Evolutionary conservation across 768 basidiomycete species (phyloP).

Genomic region (Mycena kentingensis): DNA sequence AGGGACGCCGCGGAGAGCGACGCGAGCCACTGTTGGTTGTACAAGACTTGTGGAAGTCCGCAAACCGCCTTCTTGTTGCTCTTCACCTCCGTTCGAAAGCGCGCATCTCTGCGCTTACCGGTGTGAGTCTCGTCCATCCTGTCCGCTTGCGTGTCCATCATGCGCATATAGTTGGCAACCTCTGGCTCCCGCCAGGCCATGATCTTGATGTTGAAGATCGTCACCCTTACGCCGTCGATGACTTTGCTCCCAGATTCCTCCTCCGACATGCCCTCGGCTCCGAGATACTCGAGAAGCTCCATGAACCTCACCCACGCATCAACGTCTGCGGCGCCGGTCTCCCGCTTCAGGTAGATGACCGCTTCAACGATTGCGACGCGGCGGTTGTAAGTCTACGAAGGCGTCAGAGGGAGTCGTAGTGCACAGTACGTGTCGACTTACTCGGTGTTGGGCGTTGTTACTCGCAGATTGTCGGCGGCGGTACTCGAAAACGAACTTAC

Average conservation of each 20-base stretch:
- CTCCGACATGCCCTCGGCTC: conserved; percentile 17
- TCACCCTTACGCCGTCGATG: conserved; percentile 3
- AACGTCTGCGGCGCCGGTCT: conserved; percentile 8
- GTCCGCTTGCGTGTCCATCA: conserved; percentile 16
- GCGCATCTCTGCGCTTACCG: conserved; percentile 8
- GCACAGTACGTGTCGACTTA: conserved; percentile 4
- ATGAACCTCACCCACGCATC: conserved; percentile 17
- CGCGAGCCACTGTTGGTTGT: conserved; percentile 16
- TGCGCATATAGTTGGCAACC: conserved; percentile 14
- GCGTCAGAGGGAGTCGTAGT: background rate
- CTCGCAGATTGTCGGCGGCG: background rate
- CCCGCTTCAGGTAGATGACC: conserved; percentile 11
- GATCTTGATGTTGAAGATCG: conserved; percentile 10
- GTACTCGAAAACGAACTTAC: background rate
- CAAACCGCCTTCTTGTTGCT: conserved; percentile 6
- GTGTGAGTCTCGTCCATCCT: conserved; percentile 4
- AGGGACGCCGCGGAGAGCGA: conserved; percentile 5
- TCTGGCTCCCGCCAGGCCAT: conserved; percentile 18
- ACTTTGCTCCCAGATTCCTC: conserved; percentile 17
- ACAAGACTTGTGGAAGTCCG: conserved; percentile 19
- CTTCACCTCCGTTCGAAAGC: background rate
- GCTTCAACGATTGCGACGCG: conserved; percentile 5
- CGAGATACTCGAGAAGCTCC: conserved; percentile 11
- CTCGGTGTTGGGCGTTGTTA: conserved; percentile 16
- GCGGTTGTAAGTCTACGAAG: conserved; percentile 9